Conservation (phyloP, 768 basidiomycete genomes). For the Sporobolomyces roseus region DNA sequence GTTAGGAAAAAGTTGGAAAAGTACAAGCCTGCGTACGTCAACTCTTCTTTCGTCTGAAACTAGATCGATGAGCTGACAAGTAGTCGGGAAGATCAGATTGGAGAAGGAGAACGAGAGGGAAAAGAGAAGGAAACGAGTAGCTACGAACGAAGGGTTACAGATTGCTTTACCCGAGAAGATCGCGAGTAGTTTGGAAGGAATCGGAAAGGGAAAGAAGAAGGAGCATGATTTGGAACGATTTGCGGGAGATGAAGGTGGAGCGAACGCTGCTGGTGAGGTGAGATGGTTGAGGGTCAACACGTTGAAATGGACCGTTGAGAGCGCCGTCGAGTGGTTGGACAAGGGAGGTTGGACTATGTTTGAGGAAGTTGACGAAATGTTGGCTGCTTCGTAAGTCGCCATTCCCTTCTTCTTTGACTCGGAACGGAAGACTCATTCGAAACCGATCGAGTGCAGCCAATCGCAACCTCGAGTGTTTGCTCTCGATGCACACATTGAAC, state of each 20-base stretch:
- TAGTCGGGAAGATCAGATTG: slow-evolving; percentile 8
- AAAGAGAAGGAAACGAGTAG: slow-evolving; percentile 58
- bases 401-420: not conserved
- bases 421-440: not conserved
- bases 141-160: slow-evolving; percentile 57
- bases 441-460: slow-evolving; percentile 30
- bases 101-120: slow-evolving; percentile 42
- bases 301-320: slow-evolving; percentile 61
- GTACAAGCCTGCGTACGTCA: slow-evolving; percentile 46
- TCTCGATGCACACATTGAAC: slow-evolving; percentile 72
- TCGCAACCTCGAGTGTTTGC: slow-evolving; percentile 58
- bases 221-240: slow-evolving; percentile 31
- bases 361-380: slow-evolving; percentile 39
- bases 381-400: slow-evolving; percentile 37
- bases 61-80: not conserved
- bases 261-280: slow-evolving; percentile 31
- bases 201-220: slow-evolving; percentile 42
- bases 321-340: slow-evolving; percentile 56
- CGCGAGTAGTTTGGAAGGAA: slow-evolving; percentile 33
- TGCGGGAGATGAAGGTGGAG: slow-evolving; percentile 30
- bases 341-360: slow-evolving; percentile 39
- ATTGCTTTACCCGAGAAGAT: slow-evolving; percentile 36
- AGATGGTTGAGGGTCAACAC: slow-evolving; percentile 84
- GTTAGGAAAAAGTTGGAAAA: slow-evolving; percentile 79
- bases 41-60: not conserved